Evolutionary conservation across 345 rosid species (phyloP), one percentile per base, ranked within the genome.

Genomic region (Lepidium africanum): DNA sequence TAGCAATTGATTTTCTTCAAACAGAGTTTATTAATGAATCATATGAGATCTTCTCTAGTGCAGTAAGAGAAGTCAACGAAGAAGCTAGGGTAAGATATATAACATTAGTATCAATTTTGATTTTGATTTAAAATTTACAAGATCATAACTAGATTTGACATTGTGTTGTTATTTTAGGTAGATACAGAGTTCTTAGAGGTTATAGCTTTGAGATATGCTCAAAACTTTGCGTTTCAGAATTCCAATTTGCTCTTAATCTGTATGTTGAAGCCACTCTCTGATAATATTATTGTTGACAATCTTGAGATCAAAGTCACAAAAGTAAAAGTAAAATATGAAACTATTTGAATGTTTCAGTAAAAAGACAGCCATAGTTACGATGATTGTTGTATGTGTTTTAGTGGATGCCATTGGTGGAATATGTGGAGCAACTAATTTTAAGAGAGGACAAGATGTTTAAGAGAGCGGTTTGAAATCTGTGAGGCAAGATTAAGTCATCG

Each of bases 401-500:
- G 97, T 94, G 97, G 99, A 94, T 94, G 97, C 91, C 96, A 2
- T 63, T 94, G 43, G 74, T 21, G 46, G 92, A 94, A 60, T 91
- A 84, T 70, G 84, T 94, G 49, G 84, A 89, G 81, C 97, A 88
- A 69, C 97, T 94, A 0, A 71, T 86, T 56, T 85, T 87, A 69
- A 77, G 76, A 78, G 91, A 76, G 48, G 97, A 94, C 67, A 59
- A 70, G 15, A 86, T 94, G 97, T 94, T 94, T 83, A 91, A 81
- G 79, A 89, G 86, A 76, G 81, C 90, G 17, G 85, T n/a, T 81
- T 0, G 95, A 91, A 41, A 94, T 88, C 11, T 91, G 92, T 78
- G 80, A 90, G 9, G 91, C 86, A 2, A 84, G 90, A 41, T 71
- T 86, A 36, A 79, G 82, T 17, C 88, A 83, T 52, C 81, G 72